phyloP scores from a whole-genome alignment of 805 yeast species.

The Dipodascus albidus region DNA sequence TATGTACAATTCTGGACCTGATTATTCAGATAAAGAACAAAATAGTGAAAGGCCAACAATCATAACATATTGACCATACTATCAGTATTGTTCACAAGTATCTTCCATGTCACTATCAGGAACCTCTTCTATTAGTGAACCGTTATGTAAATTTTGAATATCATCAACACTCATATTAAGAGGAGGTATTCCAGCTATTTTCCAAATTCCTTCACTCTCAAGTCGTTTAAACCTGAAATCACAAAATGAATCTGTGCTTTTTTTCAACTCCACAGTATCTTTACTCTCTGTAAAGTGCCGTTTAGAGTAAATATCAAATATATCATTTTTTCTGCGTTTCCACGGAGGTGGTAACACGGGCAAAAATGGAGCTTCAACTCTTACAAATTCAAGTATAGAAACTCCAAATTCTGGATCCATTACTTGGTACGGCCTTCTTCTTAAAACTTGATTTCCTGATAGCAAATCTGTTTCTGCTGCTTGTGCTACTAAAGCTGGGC shows the following conservation, averaged over 20 bases:
- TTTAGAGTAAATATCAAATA: not conserved
- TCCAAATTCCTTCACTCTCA: not conserved
- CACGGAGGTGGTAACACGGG: not conserved
- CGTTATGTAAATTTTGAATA: not conserved
- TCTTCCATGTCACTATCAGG: not conserved
- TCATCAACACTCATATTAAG: not conserved
- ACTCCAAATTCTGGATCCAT: not conserved
- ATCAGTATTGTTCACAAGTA: not conserved
- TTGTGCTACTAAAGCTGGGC: too few relatives aligned
- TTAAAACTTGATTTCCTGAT: too few relatives aligned
- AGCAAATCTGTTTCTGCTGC: too few relatives aligned
- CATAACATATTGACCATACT: too few relatives aligned
- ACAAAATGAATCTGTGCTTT: not conserved
- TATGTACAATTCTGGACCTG: too few relatives aligned
- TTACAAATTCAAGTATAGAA: not conserved
- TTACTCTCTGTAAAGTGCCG: too few relatives aligned
- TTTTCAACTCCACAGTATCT: too few relatives aligned
- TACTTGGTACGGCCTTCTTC: too few relatives aligned
- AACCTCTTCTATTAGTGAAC: not conserved
- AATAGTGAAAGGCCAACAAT: too few relatives aligned
- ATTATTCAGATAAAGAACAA: too few relatives aligned
- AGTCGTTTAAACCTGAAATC: not conserved
- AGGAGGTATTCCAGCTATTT: not conserved
- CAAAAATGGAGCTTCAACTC: not conserved
- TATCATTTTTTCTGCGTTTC: not conserved